Evolutionary conservation across 805 yeast species (phyloP).

Genomic region (Wickerhamomyces canadensis): DNA sequence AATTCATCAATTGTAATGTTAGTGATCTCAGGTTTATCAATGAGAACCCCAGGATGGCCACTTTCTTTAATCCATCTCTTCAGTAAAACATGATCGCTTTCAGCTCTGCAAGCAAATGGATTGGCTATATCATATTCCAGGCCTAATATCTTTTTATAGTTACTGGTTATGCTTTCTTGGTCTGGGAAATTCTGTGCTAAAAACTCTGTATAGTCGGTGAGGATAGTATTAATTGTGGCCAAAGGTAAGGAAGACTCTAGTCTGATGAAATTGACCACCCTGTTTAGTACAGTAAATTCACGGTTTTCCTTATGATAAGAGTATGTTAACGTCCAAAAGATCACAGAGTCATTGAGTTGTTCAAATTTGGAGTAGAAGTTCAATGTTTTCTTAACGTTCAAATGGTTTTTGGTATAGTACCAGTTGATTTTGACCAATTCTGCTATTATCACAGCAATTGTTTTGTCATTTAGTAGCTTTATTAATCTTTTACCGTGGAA

Average conservation of each 20-base stretch:
- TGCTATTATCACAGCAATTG: conserved; percentile 33
- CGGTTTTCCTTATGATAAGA: conserved; percentile 43
- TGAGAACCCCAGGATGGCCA: conserved; percentile 29
- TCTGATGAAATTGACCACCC: conserved; percentile 41
- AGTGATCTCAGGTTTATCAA: conserved; percentile 38
- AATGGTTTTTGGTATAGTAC: conserved; percentile 24
- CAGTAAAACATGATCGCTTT: conserved; percentile 4
- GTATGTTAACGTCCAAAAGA: conserved; percentile 54
- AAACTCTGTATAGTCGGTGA: conserved; percentile 34
- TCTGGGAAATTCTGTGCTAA: conserved; percentile 25
- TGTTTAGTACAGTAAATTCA: conserved; percentile 40
- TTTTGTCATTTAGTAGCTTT: conserved; percentile 34
- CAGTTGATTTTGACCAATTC: conserved; percentile 28
- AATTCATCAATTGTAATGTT: conserved; percentile 28
- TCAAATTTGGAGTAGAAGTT: conserved; percentile 22
- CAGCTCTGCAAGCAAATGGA: conserved; percentile 22
- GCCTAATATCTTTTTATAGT: conserved; percentile 15
- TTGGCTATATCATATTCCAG: conserved; percentile 25
- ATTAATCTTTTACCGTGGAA: conserved; percentile 21
- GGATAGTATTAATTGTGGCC: conserved; percentile 36
- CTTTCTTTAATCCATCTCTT: conserved; percentile 24
- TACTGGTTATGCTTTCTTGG: conserved; percentile 18
- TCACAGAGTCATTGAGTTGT: background rate
- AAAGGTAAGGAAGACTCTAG: conserved; percentile 44
- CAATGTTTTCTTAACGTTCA: conserved; percentile 28